Conservation (phyloP, 495 filamentous ascomycete species). For the Trichoderma orchidacearum region DNA sequence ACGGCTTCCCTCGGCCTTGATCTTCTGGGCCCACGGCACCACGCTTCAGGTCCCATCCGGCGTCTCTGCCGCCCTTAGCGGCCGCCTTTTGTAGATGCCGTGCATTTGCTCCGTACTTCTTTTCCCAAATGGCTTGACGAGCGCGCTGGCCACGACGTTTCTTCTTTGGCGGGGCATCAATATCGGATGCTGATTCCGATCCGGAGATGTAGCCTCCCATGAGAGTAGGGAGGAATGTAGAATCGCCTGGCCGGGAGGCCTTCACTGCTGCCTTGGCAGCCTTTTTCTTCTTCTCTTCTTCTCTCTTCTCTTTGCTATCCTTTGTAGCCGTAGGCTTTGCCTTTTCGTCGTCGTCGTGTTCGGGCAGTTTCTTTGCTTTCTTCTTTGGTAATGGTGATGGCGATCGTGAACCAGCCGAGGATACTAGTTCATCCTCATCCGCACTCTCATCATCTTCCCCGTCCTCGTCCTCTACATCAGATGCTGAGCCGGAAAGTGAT, state of each 20-base stretch:
- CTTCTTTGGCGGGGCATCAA: slow-evolving; percentile 41
- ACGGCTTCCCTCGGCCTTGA: slow-evolving; percentile 18
- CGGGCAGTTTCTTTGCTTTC: slow-evolving; percentile 4
- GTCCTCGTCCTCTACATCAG: slow-evolving; percentile 4
- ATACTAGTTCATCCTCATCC: neutral
- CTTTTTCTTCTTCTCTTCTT: slow-evolving; percentile 8
- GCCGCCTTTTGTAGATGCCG: slow-evolving; percentile 51
- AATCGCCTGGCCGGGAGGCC: slow-evolving; percentile 25
- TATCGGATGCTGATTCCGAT: slow-evolving; percentile 51
- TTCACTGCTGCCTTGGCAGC: slow-evolving; percentile 10
- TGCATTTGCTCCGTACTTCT: slow-evolving; percentile 68
- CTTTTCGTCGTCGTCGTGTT: slow-evolving; percentile 6
- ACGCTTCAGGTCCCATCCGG: slow-evolving; percentile 39
- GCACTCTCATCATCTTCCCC: neutral
- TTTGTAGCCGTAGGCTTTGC: neutral
- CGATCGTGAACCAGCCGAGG: neutral
- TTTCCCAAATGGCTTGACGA: slow-evolving; percentile 76
- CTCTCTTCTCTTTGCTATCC: neutral
- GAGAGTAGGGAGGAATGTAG: slow-evolving; percentile 75
- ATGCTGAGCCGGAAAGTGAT: slow-evolving; percentile 12
- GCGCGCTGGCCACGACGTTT: slow-evolving; percentile 86
- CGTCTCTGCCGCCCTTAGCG: slow-evolving; percentile 23
- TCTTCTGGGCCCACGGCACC: slow-evolving; percentile 24
- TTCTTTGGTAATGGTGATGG: neutral
- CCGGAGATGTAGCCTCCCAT: slow-evolving; percentile 90